phyloP scores from a whole-genome alignment of 176 grass and related monocot genomes.

The Hyparrhenia diplandra region DNA sequence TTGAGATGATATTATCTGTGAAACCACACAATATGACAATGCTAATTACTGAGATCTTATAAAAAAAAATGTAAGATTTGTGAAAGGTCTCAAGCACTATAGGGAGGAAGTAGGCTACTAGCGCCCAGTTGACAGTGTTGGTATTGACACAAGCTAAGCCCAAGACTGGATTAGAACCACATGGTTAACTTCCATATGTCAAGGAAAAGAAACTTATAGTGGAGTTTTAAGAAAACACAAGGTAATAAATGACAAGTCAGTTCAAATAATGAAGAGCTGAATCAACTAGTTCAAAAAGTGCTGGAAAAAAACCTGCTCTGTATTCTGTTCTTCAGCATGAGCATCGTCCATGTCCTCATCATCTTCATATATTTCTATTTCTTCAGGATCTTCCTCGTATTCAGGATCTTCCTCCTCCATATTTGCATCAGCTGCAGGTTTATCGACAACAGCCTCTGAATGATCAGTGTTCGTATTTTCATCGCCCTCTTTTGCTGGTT shows the following conservation, averaged over 20 bases:
- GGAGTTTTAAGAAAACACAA: neutral
- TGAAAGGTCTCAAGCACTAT: neutral
- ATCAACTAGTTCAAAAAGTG: neutral
- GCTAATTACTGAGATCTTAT: neutral
- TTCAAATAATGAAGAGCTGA: neutral
- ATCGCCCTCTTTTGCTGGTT: neutral
- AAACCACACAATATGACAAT: neutral
- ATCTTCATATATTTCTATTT: conserved; percentile 72
- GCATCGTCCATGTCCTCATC: conserved; percentile 63
- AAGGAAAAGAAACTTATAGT: neutral
- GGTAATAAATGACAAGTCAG: neutral
- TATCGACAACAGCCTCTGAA: neutral
- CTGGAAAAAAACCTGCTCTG: conserved; percentile 16
- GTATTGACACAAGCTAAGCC: neutral
- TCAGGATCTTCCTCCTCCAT: conserved; percentile 61
- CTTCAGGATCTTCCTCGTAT: conserved; percentile 77
- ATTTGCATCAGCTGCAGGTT: conserved; percentile 33
- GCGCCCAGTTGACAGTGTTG: neutral
- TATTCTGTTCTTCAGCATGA: conserved; percentile 33
- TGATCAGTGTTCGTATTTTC: conserved; percentile 9
- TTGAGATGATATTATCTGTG: neutral
- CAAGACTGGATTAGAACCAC: neutral
- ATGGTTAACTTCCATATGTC: neutral
- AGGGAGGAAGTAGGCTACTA: neutral
- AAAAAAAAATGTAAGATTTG: neutral